Percentiles rank a stretch among this genome's conserved stretches.
Evolutionary conservation across 2,329 filamentous ascomycete genomes (phyloP).

Genomic region (Truncatella angustata): DNA sequence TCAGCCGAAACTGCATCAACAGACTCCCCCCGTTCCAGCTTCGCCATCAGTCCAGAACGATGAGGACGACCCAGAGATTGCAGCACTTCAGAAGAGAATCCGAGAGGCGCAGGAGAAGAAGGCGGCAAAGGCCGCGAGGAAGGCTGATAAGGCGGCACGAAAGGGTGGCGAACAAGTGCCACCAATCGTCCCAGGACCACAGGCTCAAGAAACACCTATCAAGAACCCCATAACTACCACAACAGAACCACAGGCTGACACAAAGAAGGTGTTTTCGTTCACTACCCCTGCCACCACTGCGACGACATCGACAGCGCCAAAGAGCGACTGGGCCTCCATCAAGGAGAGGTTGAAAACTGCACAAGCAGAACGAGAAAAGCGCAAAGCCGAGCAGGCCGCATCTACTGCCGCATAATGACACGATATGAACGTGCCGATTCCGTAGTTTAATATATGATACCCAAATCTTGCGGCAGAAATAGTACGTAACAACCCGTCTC

Average conservation of each 20-base stretch:
- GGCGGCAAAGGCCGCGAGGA: constrained; percentile 34
- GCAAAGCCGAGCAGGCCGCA: constrained; percentile 24
- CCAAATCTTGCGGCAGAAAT: too few relatives aligned
- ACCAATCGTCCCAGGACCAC: not conserved
- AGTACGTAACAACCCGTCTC: too few relatives aligned
- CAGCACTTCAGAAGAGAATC: constrained; percentile 42
- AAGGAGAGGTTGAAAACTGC: constrained; percentile 57
- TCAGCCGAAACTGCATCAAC: too few relatives aligned
- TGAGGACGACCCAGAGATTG: constrained; percentile 38
- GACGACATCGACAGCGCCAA: constrained; percentile 15
- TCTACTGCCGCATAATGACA: too few relatives aligned
- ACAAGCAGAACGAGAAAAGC: constrained; percentile 55
- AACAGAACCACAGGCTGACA: constrained; percentile 34
- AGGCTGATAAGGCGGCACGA: constrained; percentile 18
- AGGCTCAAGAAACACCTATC: constrained; percentile 15
- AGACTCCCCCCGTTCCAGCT: not conserved
- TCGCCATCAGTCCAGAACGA: constrained; percentile 17
- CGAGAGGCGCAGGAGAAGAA: constrained; percentile 32
- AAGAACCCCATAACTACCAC: constrained; percentile 17
- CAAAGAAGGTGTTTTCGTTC: constrained; percentile 29
- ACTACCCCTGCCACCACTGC: constrained; percentile 3
- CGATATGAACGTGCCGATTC: too few relatives aligned
- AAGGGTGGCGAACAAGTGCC: constrained; percentile 8
- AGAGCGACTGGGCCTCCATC: constrained; percentile 35
- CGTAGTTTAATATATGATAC: not conserved